Base-by-base conservation (phyloP, 2,329 filamentous ascomycete species). In the Chaetoscypha palmicola region DNA sequence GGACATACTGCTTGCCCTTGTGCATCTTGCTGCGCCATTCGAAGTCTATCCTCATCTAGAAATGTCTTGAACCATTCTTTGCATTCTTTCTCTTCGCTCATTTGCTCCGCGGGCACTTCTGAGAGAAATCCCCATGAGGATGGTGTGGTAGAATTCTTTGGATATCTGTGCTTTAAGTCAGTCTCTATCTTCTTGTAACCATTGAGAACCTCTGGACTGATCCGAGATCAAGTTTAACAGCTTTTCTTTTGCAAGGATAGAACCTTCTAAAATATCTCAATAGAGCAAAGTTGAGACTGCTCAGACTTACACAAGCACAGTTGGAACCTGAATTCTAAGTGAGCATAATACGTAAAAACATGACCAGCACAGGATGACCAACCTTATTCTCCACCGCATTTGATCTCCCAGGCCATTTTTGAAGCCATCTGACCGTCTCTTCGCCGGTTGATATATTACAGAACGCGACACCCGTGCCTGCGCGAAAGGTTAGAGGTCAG, bases 41-140 rank as follows among this genome's bases (percentile, higher is more conserved):
- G 48, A 32, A 57, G 52, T n/a, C 54, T 51, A 16, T 61, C 57
- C 12, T 54, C 45, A 39, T 62, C 62, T 0, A 67, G 57, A 33
- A 62, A 60, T 10, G 63, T 54, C 38, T 66, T 67, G 59, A 67
- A 67, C 48, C 59, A 64, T 38, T 64, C 63, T 22, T 58, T 53
- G 24, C 59, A 48, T 5, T 62, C 57, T 7, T 54, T 47, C 9
- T 62, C 56, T n/a, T 62, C 47, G 9, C 35, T 44, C 19, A 52
- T 57, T 19, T 59, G 46, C 37, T 54, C 52, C 9, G 43, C 33
- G 1, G 38, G 22, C 12, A 35, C 48, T 37, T 67, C 62, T 21
- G 57, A 64, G 5, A 57, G 45, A 39, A 66, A 67, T 0, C 65
- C 65, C 64, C 65, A 68, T 23, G 47, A 51, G 4, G 50, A 51